These are phyloP conservation scores for Alternaria ethzedia DNA, from an alignment of 2,329 filamentous ascomycete species.

Conservation along the genomic window DNA sequence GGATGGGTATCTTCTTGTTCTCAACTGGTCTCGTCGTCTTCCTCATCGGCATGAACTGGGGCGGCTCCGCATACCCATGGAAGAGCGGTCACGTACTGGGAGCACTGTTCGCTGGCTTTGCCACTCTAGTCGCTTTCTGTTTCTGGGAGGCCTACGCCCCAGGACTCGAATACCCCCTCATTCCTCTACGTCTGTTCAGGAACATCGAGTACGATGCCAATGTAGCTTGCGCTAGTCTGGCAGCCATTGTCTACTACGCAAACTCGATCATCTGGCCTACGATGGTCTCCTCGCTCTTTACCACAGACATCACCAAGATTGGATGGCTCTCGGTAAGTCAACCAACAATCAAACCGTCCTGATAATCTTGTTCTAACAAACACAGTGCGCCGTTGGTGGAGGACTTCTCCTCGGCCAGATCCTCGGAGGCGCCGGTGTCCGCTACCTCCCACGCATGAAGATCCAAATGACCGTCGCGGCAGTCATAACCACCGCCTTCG, in stretches of 20 bases:
- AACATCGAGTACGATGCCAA: conserved; percentile 43
- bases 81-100: conserved; percentile 43
- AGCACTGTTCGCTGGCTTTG: conserved; percentile 42
- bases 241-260: conserved; percentile 44
- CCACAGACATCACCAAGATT: conserved; percentile 32
- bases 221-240: conserved; percentile 41
- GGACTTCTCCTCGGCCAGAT: conserved; percentile 41
- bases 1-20: conserved; percentile 56
- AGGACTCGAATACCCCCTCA: conserved; percentile 43
- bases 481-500: conserved; percentile 31
- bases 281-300: conserved; percentile 37
- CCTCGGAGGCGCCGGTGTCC: conserved; percentile 38
- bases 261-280: conserved; percentile 43
- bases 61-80: conserved; percentile 47
- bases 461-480: conserved; percentile 41
- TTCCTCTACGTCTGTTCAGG: conserved; percentile 47
- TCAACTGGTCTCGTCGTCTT: conserved; percentile 55
- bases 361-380: conserved; percentile 6
- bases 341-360: neutral
- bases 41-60: conserved; percentile 56
- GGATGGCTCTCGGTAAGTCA: conserved; percentile 40
- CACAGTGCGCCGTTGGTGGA: conserved; percentile 39
- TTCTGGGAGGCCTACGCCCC: conserved; percentile 36
- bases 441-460: conserved; percentile 38
- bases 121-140: conserved; percentile 40